These are phyloP conservation scores for Aspergillus conjunctus DNA, from an alignment of 495 filamentous ascomycete genomes.

Conservation along the genomic window DNA sequence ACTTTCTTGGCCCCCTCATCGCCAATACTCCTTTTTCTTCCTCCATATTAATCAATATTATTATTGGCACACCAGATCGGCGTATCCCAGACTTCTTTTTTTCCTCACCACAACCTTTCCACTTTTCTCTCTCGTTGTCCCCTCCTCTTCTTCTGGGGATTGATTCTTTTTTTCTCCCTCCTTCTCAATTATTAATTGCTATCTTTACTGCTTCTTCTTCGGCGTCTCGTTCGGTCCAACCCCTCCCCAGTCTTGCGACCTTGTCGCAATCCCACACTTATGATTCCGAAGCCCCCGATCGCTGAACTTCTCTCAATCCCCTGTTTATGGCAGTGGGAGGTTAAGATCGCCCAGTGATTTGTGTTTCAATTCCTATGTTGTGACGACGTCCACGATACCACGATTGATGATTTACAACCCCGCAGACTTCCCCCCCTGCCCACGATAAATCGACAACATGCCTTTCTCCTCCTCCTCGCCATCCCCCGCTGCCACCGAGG, in stretches of 20 bases:
- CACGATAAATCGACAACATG: slow-evolving; percentile 26
- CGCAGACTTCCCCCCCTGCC: slow-evolving; percentile 16
- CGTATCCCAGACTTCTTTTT: slow-evolving; percentile 5
- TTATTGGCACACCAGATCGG: background rate
- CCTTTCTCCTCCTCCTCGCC: slow-evolving; percentile 32
- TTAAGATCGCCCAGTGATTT: slow-evolving; percentile 19
- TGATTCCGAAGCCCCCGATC: slow-evolving; percentile 25
- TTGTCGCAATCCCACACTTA: slow-evolving; percentile 29
- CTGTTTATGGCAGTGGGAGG: slow-evolving; percentile 29
- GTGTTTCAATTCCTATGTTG: slow-evolving; percentile 33
- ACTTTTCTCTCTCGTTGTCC: slow-evolving; percentile 14
- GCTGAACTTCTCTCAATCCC: slow-evolving; percentile 18
- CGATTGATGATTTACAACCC: slow-evolving; percentile 32
- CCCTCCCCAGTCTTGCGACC: slow-evolving; percentile 22
- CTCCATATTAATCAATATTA: background rate
- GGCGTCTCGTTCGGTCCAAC: slow-evolving; percentile 9
- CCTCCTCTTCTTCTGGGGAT: slow-evolving; percentile 1
- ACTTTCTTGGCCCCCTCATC: slow-evolving; percentile 7
- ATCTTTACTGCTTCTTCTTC: slow-evolving; percentile 7
- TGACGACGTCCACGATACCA: slow-evolving; percentile 34
- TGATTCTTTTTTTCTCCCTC: background rate
- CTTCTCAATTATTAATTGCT: slow-evolving; percentile 1
- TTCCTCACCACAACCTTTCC: slow-evolving; percentile 18
- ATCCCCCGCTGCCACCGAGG: slow-evolving; percentile 32
- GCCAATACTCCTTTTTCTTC: slow-evolving; percentile 10